Evolutionary conservation across 768 basidiomycete species (phyloP).

Genomic region (Harrya chromipes): DNA sequence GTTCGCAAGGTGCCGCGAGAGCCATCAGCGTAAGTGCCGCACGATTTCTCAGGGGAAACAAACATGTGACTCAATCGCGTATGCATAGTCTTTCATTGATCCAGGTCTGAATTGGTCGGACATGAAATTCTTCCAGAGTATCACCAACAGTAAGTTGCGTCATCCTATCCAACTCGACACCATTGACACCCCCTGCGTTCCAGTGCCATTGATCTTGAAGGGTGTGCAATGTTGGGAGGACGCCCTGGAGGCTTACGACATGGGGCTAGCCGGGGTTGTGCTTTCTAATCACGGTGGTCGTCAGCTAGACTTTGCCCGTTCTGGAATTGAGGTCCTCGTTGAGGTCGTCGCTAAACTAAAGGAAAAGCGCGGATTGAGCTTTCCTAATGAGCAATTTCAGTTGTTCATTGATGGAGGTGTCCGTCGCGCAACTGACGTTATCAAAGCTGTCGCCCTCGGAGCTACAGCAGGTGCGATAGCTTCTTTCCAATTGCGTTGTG

Average conservation of each 20-base stretch:
- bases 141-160: constrained; percentile 54
- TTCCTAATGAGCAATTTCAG: constrained; percentile 79
- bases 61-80: constrained; percentile 1
- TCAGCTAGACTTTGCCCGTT: constrained; percentile 77
- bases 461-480: constrained; percentile 67
- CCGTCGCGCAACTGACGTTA: constrained; percentile 81
- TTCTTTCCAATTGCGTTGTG: neutral
- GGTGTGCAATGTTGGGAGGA: constrained; percentile 92
- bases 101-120: constrained; percentile 79
- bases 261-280: constrained; percentile 69
- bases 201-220: constrained; percentile 89
- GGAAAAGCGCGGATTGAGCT: constrained; percentile 59
- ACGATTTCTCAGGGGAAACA: neutral
- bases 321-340: constrained; percentile 86
- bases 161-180: constrained; percentile 3
- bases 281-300: constrained; percentile 87
- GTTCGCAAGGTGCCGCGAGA: constrained; percentile 88
- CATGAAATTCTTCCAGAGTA: constrained; percentile 65
- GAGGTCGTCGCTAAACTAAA: constrained; percentile 77
- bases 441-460: constrained; percentile 85
- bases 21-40: constrained; percentile 76
- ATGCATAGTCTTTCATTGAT: constrained; percentile 84
- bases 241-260: constrained; percentile 79
- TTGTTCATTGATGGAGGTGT: constrained; percentile 95
- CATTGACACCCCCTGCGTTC: constrained; percentile 2